These are phyloP conservation scores for Epichloe glyceriae DNA, from an alignment of 2,329 filamentous ascomycete species.

Conservation along the genomic window DNA sequence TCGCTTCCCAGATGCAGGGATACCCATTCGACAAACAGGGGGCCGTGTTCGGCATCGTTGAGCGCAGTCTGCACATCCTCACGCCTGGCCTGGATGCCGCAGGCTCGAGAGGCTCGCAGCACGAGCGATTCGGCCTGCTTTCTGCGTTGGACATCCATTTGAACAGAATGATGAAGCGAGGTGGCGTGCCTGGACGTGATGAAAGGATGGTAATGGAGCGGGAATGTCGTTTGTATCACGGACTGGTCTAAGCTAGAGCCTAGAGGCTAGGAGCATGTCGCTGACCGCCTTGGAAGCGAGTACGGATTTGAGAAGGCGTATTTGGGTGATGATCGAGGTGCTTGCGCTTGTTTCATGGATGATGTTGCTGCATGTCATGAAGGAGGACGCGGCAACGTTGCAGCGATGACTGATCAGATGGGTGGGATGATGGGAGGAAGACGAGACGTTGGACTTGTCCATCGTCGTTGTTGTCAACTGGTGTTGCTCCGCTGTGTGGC, in stretches of 20 bases:
- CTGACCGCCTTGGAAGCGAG: conserved; percentile 1
- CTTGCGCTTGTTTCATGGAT: background rate
- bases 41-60: conserved; percentile 20
- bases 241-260: no score
- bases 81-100: conserved; percentile 19
- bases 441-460: no score
- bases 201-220: background rate
- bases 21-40: conserved; percentile 34
- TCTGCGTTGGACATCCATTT: conserved; percentile 16
- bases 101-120: conserved; percentile 18
- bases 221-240: conserved; percentile 1
- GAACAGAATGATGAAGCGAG: conserved; percentile 19
- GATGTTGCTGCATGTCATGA: background rate
- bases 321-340: background rate
- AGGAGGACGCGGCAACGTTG: background rate
- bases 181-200: conserved; percentile 11
- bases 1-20: conserved; percentile 33
- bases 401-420: background rate
- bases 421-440: no score
- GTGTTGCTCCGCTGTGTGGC: no score
- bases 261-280: background rate
- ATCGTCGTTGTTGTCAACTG: no score
- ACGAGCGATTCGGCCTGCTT: conserved; percentile 21
- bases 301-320: background rate
- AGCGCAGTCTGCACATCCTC: conserved; percentile 27